phyloP scores from a whole-genome alignment of 1,284 basidiomycete genomes.

The Sporisorium graminicola region DNA sequence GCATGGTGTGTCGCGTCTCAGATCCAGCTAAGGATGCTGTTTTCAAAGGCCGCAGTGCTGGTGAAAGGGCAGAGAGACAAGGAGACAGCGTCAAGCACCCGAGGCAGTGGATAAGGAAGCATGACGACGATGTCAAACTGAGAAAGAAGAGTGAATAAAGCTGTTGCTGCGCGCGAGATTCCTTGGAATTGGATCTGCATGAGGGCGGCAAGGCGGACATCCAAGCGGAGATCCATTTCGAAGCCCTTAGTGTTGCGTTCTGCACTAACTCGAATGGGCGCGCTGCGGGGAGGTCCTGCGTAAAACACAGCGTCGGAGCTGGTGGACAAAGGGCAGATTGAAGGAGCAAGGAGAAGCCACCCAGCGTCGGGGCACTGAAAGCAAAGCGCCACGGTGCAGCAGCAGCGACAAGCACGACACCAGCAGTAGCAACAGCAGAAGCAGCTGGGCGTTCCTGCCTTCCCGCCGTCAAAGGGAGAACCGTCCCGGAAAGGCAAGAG shows the following conservation, averaged over 20 bases:
- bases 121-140: slow-evolving; percentile 1
- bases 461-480: background rate
- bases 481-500: slow-evolving; percentile 9
- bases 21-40: background rate
- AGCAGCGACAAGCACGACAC: background rate
- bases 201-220: slow-evolving; percentile 33
- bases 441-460: slow-evolving; percentile 12
- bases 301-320: slow-evolving; percentile 3
- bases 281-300: background rate
- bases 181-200: slow-evolving; percentile 16
- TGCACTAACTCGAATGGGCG: background rate
- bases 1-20: background rate
- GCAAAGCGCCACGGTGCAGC: slow-evolving; percentile 21
- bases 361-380: slow-evolving; percentile 22
- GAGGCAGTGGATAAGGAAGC: background rate
- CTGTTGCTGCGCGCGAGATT: slow-evolving; percentile 23
- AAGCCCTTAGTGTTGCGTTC: background rate
- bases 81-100: background rate
- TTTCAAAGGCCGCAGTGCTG: background rate
- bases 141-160: background rate
- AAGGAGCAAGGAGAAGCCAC: slow-evolving; percentile 20
- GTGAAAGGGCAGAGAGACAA: background rate
- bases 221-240: slow-evolving; percentile 3
- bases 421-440: slow-evolving; percentile 5
- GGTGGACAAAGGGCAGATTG: slow-evolving; percentile 8